Evolutionary conservation across 208 protist genomes (phyloP), one percentile per base, ranked within the genome.

Genomic region (Paratrypanosoma confusum): DNA sequence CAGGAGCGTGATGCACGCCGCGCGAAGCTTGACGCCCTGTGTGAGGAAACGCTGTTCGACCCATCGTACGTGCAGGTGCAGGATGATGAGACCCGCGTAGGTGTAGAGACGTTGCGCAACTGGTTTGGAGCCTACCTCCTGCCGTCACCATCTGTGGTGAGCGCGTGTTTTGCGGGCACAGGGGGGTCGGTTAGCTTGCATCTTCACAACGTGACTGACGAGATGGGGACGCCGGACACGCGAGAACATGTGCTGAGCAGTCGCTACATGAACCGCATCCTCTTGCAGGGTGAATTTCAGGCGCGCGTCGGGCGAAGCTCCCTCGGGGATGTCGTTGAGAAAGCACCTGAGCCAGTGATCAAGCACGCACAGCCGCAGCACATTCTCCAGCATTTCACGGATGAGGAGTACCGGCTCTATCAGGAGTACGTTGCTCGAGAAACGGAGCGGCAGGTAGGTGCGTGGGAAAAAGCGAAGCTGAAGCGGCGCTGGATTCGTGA

Each of bases 71-170:
- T 74, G 21, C 57, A 56, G 14, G 26, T 33, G 35, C 55, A 56
- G 23, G 82, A 87, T 47, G 82, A 87, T 26, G 81, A 90, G 58
- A 28, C 71, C 32, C n/a, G 33, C 20, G 65, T 88, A 35, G 55
- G 65, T 23, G 71, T 37, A 1, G 78, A 83, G 54, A 76, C 76
- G 45, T 53, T 93, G 50, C 80, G 84, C 5, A 57, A 51, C 34
- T 93, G 84, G 79, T 90, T 93, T 51, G 84, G 84, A 24, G 67
- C 72, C 29, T 90, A 86, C 52, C 62, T 88, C 59, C 57, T 93
- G 36, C 84, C 84, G 7, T 86, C 81, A 8, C 84, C 84, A 18
- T 72, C 69, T 13, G 49, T 90, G n/a, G 71, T 81, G 25, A 51
- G 78, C 48, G 66, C 72, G 0, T 67, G 81, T 16, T 34, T 50